Conservation (phyloP, 2,329 filamentous ascomycete species). For the Phyllosticta citriasiana region DNA sequence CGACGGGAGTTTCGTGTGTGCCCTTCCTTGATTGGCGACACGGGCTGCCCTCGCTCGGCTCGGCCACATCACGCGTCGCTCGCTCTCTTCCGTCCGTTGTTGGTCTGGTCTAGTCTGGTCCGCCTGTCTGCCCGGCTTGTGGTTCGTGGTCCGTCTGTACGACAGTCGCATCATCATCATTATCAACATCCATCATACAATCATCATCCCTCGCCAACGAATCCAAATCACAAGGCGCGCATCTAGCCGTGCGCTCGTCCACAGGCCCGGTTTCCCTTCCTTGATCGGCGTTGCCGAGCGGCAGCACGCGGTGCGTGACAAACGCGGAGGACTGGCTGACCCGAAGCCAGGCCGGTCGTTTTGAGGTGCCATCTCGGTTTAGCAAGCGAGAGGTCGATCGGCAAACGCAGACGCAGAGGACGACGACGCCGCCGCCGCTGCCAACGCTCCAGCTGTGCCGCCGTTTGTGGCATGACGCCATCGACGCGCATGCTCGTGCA, state of each 20-base stretch:
- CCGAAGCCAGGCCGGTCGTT: no score
- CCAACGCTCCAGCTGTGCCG: neutral
- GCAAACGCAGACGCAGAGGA: neutral
- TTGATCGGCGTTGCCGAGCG: no score
- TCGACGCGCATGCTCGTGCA: neutral
- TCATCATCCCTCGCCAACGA: neutral
- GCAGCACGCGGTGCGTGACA: no score
- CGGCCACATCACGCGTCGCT: no score
- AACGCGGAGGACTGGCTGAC: no score
- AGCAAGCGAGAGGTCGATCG: neutral
- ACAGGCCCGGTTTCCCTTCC: neutral
- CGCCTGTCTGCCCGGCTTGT: neutral
- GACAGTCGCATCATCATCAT: neutral
- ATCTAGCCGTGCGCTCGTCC: neutral
- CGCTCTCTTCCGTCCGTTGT: no score
- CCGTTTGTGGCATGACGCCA: neutral
- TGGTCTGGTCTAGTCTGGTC: no score
- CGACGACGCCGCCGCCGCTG: neutral
- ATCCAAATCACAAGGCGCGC: neutral
- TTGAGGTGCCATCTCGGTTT: no score
- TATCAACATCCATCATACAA: no score
- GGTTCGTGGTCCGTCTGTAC: neutral
- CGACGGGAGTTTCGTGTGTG: no score
- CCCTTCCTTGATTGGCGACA: no score
- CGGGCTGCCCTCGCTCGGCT: no score